phyloP scores from a whole-genome alignment of 768 basidiomycete genomes.

The Saitozyma sp. region DNA sequence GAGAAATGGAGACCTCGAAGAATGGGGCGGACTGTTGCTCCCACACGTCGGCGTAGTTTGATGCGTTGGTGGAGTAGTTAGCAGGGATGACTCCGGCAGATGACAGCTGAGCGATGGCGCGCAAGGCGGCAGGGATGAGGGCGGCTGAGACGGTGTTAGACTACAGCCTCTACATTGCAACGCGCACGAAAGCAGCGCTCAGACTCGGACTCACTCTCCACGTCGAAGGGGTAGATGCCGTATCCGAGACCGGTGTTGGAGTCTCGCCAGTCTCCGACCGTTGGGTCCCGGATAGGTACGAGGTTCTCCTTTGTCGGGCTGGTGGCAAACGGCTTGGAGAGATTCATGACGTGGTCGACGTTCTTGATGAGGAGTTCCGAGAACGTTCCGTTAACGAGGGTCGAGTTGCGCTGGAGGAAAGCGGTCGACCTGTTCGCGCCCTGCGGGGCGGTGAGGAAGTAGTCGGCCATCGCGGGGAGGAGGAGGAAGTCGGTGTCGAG shows the following conservation, averaged over 20 bases:
- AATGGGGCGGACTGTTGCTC: constrained; percentile 52
- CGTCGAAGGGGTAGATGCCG: constrained; percentile 57
- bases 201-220: constrained; percentile 46
- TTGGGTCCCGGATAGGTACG: constrained; percentile 54
- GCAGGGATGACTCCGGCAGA: constrained; percentile 47
- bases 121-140: constrained; percentile 56
- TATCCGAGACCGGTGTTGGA: constrained; percentile 56
- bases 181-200: background rate
- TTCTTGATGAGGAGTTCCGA: constrained; percentile 55
- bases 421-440: constrained; percentile 51
- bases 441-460: constrained; percentile 57
- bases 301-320: constrained; percentile 49
- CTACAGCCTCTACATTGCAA: background rate
- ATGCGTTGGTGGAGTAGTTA: constrained; percentile 31
- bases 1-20: constrained; percentile 54
- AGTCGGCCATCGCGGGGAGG: constrained; percentile 56
- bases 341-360: constrained; percentile 55
- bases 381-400: constrained; percentile 57
- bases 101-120: constrained; percentile 52
- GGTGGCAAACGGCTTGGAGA: constrained; percentile 54
- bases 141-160: constrained; percentile 34
- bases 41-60: constrained; percentile 49
- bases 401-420: constrained; percentile 53
- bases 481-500: constrained; percentile 57
- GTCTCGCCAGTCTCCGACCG: constrained; percentile 59